phyloP scores from a whole-genome alignment of 2,329 filamentous ascomycete genomes.

The Pestalotiopsis sp. region DNA sequence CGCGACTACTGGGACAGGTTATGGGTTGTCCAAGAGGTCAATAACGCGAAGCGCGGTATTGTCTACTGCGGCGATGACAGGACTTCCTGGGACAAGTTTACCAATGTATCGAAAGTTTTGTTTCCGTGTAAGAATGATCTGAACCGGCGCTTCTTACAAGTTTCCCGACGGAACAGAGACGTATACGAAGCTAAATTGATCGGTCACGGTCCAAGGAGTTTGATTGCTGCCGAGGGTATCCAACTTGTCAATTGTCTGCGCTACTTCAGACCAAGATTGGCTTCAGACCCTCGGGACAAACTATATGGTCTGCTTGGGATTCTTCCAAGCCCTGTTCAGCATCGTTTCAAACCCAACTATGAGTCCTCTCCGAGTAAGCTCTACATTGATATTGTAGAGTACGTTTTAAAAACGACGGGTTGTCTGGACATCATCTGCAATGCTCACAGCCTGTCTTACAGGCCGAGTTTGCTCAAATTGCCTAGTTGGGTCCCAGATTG shows the following conservation, averaged over 20 bases:
- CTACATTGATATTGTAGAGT: neutral
- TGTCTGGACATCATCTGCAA: neutral
- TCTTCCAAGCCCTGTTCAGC: neutral
- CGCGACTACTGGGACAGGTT: neutral
- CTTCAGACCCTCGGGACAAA: neutral
- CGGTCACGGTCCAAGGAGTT: too few species aligned
- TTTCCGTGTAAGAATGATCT: neutral
- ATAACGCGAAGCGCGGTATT: fast-evolving
- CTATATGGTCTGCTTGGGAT: neutral
- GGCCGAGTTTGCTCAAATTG: neutral
- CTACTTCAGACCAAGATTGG: neutral
- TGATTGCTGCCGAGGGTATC: too few species aligned
- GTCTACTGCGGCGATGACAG: neutral
- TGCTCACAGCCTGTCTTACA: neutral
- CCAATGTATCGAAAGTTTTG: neutral
- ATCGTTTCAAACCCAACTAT: neutral
- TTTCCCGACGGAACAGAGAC: too few species aligned
- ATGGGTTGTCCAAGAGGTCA: neutral
- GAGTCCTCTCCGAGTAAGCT: neutral
- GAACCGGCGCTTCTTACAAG: fast-evolving
- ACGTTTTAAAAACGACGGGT: fast-evolving
- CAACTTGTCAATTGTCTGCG: neutral
- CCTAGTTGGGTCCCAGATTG: neutral
- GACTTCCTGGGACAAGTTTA: fast-evolving
- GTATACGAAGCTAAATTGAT: too few species aligned